Evolutionary conservation across 1,284 basidiomycete species (phyloP).

Genomic region (Cryptococcus jaspeensis): DNA sequence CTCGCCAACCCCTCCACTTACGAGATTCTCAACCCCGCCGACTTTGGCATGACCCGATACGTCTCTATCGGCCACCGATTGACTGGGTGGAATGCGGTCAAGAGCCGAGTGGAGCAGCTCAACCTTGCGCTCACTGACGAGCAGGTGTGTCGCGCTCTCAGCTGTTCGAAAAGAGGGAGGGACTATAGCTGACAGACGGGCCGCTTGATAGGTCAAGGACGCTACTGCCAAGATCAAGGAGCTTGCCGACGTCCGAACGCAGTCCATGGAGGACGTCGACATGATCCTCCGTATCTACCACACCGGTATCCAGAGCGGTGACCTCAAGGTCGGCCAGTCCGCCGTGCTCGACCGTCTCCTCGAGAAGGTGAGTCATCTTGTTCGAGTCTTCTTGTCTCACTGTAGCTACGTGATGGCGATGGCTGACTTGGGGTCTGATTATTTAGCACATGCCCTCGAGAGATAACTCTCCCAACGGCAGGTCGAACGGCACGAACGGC

Average conservation of each 20-base stretch:
- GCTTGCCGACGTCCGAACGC: conserved; percentile 95
- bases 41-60: conserved; percentile 96
- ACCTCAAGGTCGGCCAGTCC: conserved; percentile 82
- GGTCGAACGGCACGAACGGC: conserved; percentile 20
- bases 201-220: conserved; percentile 70
- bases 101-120: conserved; percentile 97
- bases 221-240: conserved; percentile 99
- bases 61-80: conserved; percentile 97
- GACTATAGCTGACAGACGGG: background rate
- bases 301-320: conserved; percentile 80
- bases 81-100: conserved; percentile 98
- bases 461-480: conserved; percentile 31
- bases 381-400: background rate
- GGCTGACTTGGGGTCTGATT: background rate
- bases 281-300: conserved; percentile 93
- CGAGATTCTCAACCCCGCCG: conserved; percentile 79
- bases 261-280: conserved; percentile 99
- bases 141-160: conserved; percentile 38
- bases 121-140: conserved; percentile 62
- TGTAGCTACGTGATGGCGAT: background rate
- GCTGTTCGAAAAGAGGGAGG: background rate
- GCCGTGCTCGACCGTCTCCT: conserved; percentile 79
- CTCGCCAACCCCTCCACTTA: conserved; percentile 99
- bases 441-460: conserved; percentile 42
- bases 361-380: conserved; percentile 46